A percentile compares a stretch with the other conserved stretches of the same genome.
phyloP scores from a whole-genome alignment of 352 stramenopile genomes.

The Plasmopara halstedii region DNA sequence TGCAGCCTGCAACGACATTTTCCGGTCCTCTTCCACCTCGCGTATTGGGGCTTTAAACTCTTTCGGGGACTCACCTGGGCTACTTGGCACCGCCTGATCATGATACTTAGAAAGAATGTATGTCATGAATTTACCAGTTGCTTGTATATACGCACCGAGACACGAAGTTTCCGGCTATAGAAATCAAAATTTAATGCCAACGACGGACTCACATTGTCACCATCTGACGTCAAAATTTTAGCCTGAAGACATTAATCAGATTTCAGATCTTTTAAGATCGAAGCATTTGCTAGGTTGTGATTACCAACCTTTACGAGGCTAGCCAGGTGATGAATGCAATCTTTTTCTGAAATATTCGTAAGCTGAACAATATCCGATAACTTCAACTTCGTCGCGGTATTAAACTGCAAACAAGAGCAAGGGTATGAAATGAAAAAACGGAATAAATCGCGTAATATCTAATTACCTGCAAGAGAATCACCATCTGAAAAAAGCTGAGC shows the following conservation, averaged over 20 bases:
- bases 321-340: conserved; percentile 55
- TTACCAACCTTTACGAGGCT: conserved; percentile 67
- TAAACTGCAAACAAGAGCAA: conserved; percentile 41
- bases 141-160: conserved; percentile 27
- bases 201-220: conserved; percentile 16
- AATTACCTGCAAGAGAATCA: conserved; percentile 62
- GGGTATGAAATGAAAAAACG: neutral
- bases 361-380: conserved; percentile 29
- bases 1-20: conserved; percentile 78
- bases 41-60: conserved; percentile 36
- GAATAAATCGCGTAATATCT: neutral
- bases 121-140: neutral
- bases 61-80: conserved; percentile 62
- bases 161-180: conserved; percentile 38
- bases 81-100: conserved; percentile 43
- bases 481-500: conserved; percentile 80
- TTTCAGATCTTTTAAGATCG: neutral
- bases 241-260: conserved; percentile 12
- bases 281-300: neutral
- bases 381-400: conserved; percentile 33
- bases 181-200: conserved; percentile 44
- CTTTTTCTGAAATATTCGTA: conserved; percentile 53
- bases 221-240: conserved; percentile 32
- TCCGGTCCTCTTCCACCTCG: conserved; percentile 83
- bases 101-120: neutral